A percentile compares a stretch with the other conserved stretches of the same genome.
These are phyloP conservation scores for Trypanosoma scelopori DNA, from an alignment of 208 protist genomes.

Conservation along the genomic window DNA sequence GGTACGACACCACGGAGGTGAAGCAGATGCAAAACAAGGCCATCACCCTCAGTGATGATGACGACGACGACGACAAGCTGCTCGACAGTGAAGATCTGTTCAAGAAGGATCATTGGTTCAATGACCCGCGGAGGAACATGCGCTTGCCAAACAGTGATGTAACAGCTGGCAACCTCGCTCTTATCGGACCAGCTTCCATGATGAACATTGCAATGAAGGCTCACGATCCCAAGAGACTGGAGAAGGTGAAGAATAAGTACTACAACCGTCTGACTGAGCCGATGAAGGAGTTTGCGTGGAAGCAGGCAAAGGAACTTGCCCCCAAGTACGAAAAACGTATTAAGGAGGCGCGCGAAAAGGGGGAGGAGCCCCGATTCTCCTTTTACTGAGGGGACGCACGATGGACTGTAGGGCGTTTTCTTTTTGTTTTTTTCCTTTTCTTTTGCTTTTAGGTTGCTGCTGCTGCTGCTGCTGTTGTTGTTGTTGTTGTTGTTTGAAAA, in stretches of 20 bases:
- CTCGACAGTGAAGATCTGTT: conserved; percentile 86
- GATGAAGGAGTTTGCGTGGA: conserved; percentile 85
- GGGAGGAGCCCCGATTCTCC: conserved; percentile 84
- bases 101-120: conserved; percentile 89
- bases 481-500: not conserved
- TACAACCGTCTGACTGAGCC: conserved; percentile 77
- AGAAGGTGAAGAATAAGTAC: conserved; percentile 89
- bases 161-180: conserved; percentile 72
- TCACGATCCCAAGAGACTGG: conserved; percentile 72
- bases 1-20: conserved; percentile 84
- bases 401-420: no score
- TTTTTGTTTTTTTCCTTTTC: not conserved
- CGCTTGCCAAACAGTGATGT: conserved; percentile 81
- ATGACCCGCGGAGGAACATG: conserved; percentile 82
- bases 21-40: conserved; percentile 72
- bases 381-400: conserved; percentile 52
- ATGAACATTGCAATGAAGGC: conserved; percentile 89
- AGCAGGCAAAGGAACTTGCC: conserved; percentile 88
- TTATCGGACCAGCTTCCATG: conserved; percentile 85
- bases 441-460: not conserved
- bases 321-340: conserved; percentile 85
- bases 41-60: conserved; percentile 61
- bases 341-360: conserved; percentile 68
- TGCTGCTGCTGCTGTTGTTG: no score
- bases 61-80: conserved; percentile 59